These are phyloP conservation scores for Aspergillus novofumigatus DNA, from an alignment of 2,329 filamentous ascomycete species.

Conservation along the genomic window DNA sequence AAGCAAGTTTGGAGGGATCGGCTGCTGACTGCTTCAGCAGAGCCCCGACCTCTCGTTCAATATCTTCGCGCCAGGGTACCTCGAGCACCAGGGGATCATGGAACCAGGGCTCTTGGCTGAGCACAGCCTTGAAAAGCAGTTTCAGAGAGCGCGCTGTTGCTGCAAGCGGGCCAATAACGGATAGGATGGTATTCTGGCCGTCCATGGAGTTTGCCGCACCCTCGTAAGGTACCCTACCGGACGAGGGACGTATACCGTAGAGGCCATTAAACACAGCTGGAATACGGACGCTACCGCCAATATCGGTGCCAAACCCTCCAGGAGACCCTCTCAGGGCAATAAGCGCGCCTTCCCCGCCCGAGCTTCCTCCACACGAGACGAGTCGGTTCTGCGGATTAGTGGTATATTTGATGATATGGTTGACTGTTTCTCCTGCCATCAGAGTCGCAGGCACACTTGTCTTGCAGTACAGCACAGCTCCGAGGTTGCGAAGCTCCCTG, in stretches of 20 bases:
- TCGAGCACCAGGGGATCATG: slow-evolving; percentile 62
- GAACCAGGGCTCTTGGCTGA: slow-evolving; percentile 61
- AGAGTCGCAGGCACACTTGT: slow-evolving; percentile 55
- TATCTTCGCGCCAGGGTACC: slow-evolving; percentile 59
- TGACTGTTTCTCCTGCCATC: slow-evolving; percentile 57
- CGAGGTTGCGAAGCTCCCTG: slow-evolving; percentile 48
- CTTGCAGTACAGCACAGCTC: slow-evolving; percentile 54
- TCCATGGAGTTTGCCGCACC: slow-evolving; percentile 61
- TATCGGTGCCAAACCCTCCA: slow-evolving; percentile 56
- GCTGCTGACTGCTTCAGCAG: slow-evolving; percentile 35
- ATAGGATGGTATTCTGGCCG: slow-evolving; percentile 60
- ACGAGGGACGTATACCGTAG: slow-evolving; percentile 53
- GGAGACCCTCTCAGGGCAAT: slow-evolving; percentile 52
- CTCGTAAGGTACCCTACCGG: slow-evolving; percentile 52
- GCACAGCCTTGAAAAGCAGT: slow-evolving; percentile 53
- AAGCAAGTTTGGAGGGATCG: slow-evolving; percentile 42
- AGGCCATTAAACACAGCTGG: slow-evolving; percentile 58
- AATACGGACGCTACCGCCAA: slow-evolving; percentile 55
- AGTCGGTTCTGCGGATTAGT: slow-evolving; percentile 55
- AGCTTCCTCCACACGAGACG: slow-evolving; percentile 54
- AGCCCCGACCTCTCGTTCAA: slow-evolving; percentile 32
- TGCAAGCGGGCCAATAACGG: slow-evolving; percentile 61
- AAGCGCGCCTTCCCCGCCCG: slow-evolving; percentile 56
- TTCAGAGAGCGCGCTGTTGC: slow-evolving; percentile 52
- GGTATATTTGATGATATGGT: slow-evolving; percentile 58